Conservation (phyloP, 352 stramenopile species). For the Pythium aristosporum region DNA sequence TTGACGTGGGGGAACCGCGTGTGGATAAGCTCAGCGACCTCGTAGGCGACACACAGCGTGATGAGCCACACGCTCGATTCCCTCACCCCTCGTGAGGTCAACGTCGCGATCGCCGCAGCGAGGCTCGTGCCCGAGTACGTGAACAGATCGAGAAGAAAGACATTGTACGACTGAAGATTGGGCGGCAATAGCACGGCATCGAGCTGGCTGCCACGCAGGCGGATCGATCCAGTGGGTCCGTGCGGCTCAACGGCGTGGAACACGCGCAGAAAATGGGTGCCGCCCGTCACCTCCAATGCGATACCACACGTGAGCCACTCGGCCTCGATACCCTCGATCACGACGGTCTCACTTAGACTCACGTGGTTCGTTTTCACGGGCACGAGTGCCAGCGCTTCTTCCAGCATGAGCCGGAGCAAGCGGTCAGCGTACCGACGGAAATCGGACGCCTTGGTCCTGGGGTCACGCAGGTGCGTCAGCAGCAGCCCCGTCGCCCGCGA, state of each 20-base stretch:
- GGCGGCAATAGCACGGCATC: too few relatives aligned
- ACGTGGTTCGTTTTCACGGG: neutral
- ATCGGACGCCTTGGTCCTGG: neutral
- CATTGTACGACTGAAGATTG: conserved; percentile 29
- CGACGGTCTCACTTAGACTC: neutral
- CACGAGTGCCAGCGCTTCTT: conserved; percentile 29
- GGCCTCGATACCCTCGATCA: neutral
- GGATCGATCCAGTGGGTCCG: conserved; percentile 12
- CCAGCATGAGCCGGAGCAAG: conserved; percentile 49
- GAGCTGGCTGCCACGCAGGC: conserved; percentile 19
- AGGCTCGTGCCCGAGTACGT: conserved; percentile 17
- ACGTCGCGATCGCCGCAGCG: too few relatives aligned
- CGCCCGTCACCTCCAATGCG: too few relatives aligned
- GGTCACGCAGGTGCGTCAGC: conserved; percentile 10
- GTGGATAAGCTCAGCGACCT: too few relatives aligned
- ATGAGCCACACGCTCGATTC: too few relatives aligned
- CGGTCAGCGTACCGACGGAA: conserved; percentile 46
- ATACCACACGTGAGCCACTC: too few relatives aligned
- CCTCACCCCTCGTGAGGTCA: too few relatives aligned
- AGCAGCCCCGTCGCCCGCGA: neutral
- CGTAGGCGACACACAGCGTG: too few relatives aligned
- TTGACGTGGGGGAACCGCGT: too few relatives aligned
- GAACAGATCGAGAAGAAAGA: conserved; percentile 47
- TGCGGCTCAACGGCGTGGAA: conserved; percentile 27
- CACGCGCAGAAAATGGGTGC: conserved; percentile 24